A percentile compares a stretch with the other conserved stretches of the same genome.
Evolutionary conservation across 768 basidiomycete species (phyloP).

Genomic region (Trametes cubensis): DNA sequence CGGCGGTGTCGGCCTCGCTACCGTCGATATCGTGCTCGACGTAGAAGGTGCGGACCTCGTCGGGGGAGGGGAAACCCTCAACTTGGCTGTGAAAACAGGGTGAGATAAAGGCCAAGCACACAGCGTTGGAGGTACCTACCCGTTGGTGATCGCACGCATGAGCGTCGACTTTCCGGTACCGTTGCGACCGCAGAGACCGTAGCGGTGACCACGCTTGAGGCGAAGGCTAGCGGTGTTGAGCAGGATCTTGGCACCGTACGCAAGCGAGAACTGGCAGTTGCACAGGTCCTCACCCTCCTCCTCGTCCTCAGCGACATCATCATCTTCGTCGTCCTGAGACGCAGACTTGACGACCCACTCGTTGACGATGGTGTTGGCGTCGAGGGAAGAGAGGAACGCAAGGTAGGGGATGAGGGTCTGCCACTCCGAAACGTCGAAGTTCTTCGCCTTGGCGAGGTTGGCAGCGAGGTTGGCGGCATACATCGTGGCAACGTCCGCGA

Average conservation of each 20-base stretch:
- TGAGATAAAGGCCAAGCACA: constrained; percentile 38
- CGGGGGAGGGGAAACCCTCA: constrained; percentile 97
- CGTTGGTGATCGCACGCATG: constrained; percentile 92
- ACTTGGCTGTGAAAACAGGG: constrained; percentile 63
- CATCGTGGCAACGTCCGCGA: constrained; percentile 58
- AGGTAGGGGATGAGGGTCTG: constrained; percentile 79
- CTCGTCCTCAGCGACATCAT: constrained; percentile 77
- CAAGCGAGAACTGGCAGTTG: constrained; percentile 98
- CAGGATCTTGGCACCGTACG: constrained; percentile 98
- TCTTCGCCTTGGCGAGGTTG: constrained; percentile 86
- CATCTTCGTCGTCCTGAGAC: constrained; percentile 70
- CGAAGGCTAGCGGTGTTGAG: constrained; percentile 96
- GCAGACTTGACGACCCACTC: constrained; percentile 94
- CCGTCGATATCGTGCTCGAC: constrained; percentile 99
- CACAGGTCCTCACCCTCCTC: constrained; percentile 98
- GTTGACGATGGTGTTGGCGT: constrained; percentile 65
- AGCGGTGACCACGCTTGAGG: constrained; percentile 98
- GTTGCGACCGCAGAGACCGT: constrained; percentile 98
- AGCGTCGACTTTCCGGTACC: constrained; percentile 97
- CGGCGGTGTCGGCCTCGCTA: constrained; percentile 87
- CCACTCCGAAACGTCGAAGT: constrained; percentile 91
- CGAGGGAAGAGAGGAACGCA: constrained; percentile 64
- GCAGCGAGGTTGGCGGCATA: constrained; percentile 83
- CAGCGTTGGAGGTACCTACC: constrained; percentile 39
- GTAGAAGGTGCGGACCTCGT: constrained; percentile 98